phyloP scores from a whole-genome alignment of 306 rosid genomes.

The Trichosanthes cucumerina region DNA sequence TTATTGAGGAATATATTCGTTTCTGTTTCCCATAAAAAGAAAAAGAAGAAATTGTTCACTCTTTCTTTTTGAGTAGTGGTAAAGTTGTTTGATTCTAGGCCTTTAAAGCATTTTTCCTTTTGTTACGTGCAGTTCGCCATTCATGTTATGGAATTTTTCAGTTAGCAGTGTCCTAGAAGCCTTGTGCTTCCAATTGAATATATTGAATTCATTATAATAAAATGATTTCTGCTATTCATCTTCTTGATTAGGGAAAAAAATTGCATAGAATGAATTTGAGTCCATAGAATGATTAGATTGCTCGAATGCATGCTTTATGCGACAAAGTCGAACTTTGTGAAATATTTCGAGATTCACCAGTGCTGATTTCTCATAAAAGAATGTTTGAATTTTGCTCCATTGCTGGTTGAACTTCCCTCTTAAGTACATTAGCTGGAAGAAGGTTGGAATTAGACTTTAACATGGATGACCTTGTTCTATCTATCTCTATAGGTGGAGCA shows the following conservation, averaged over 20 bases:
- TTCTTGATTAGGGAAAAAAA: neutral
- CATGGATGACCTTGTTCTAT: neutral
- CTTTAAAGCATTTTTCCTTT: neutral
- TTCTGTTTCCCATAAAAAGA: neutral
- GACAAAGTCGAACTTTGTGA: neutral
- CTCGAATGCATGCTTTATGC: neutral
- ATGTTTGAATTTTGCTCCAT: neutral
- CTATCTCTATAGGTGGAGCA: conserved; percentile 64
- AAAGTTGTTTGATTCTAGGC: neutral
- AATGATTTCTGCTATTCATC: neutral
- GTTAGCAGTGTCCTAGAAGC: neutral
- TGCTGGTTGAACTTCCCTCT: neutral
- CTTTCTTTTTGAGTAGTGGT: neutral
- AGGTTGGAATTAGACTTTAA: neutral
- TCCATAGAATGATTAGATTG: neutral
- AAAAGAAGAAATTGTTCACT: neutral
- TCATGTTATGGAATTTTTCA: neutral
- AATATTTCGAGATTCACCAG: neutral
- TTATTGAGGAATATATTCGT: neutral
- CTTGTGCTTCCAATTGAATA: neutral
- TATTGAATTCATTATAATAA: neutral
- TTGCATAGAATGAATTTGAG: neutral
- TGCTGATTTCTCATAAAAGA: neutral
- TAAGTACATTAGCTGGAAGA: neutral
- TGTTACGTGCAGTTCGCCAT: neutral